These are phyloP conservation scores for Phytopythium boreale DNA, from an alignment of 352 stramenopile genomes.

Conservation along the genomic window DNA sequence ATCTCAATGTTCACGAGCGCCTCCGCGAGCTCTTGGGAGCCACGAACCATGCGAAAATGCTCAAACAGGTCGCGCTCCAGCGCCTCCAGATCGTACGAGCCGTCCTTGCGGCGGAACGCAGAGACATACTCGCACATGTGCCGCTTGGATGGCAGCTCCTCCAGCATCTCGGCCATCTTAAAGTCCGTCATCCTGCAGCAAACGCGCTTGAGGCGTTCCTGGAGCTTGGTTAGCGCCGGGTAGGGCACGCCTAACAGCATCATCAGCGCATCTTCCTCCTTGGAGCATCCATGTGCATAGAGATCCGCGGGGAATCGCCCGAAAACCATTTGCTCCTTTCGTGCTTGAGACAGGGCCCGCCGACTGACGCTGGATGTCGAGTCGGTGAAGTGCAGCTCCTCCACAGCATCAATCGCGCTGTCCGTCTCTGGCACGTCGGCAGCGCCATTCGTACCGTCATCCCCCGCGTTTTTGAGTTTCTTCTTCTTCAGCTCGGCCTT, in stretches of 20 bases:
- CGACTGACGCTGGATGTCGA: slow-evolving; percentile 29
- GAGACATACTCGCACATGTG: slow-evolving; percentile 82
- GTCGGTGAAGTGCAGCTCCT: slow-evolving; percentile 57
- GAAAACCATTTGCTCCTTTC: slow-evolving; percentile 62
- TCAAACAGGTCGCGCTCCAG: slow-evolving; percentile 65
- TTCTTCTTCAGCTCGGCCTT: slow-evolving; percentile 45
- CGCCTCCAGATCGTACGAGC: slow-evolving; percentile 41
- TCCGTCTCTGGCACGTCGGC: slow-evolving; percentile 36
- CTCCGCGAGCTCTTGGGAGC: slow-evolving; percentile 44
- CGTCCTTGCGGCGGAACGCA: slow-evolving; percentile 47
- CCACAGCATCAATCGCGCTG: slow-evolving; percentile 20
- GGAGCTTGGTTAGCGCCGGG: slow-evolving; percentile 38
- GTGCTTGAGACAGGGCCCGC: slow-evolving; percentile 17
- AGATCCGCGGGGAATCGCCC: slow-evolving; percentile 61
- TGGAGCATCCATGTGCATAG: slow-evolving; percentile 62
- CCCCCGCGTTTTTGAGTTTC: slow-evolving; percentile 26
- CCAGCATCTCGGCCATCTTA: slow-evolving; percentile 83
- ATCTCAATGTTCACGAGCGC: slow-evolving; percentile 52
- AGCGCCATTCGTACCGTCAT: slow-evolving; percentile 10
- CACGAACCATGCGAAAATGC: slow-evolving; percentile 78
- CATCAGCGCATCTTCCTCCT: slow-evolving; percentile 47
- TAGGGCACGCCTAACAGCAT: slow-evolving; percentile 56
- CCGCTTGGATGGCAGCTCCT: slow-evolving; percentile 90
- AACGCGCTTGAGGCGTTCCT: slow-evolving; percentile 46
- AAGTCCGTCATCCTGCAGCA: slow-evolving; percentile 84